Base-by-base conservation (phyloP, 176 grass and related monocot genomes). In the Carex scoparia region DNA sequence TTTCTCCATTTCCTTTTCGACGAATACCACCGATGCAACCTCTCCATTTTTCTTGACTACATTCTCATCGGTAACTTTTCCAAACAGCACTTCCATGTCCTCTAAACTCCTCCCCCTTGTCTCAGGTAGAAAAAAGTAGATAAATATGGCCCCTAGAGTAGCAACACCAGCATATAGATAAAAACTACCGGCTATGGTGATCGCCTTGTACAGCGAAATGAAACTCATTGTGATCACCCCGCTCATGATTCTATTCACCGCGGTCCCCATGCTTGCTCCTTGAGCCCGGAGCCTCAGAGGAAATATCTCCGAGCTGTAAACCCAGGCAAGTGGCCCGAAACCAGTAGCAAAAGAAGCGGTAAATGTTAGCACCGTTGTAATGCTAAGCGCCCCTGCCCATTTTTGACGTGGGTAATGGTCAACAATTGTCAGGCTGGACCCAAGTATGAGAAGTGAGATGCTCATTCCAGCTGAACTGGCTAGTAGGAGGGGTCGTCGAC, bases 281-380 rank as follows among this genome's bases (percentile, higher is more conserved):
- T 94, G 88, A 81, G 94, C 92, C 4, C 94, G 87, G 63, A 97
- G 88, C 68, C 88, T 84, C 40, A 97, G 87, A 69, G 94, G 94
- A 85, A 94, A 94, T 81, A 97, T 94, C 90, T 97, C 94, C 31
- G 94, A 94, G 77, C 88, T 90, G 88, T 97, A 97, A 32, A 94
- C 94, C 92, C 94, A 97, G 13, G 92, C 88, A 30, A 97, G 88
- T 10, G 94, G 94, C 5, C 94, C 92, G 1, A 90, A 79, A 0
- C 94, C 94, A 0, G 89, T 88, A 1, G 94, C 90, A 86, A 97
- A 97, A n/a, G 92, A 94, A 32, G 86, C 92, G 1, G 93, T 85
- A 87, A 94, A 97, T 10, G 90, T 79, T 54, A 97, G 84, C 86
- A 92, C 88, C 6, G 87, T 86, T 12, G 83, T 84, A 88, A 97